phyloP scores from a whole-genome alignment of 495 filamentous ascomycete species.

The Oleoguttula mirabilis region DNA sequence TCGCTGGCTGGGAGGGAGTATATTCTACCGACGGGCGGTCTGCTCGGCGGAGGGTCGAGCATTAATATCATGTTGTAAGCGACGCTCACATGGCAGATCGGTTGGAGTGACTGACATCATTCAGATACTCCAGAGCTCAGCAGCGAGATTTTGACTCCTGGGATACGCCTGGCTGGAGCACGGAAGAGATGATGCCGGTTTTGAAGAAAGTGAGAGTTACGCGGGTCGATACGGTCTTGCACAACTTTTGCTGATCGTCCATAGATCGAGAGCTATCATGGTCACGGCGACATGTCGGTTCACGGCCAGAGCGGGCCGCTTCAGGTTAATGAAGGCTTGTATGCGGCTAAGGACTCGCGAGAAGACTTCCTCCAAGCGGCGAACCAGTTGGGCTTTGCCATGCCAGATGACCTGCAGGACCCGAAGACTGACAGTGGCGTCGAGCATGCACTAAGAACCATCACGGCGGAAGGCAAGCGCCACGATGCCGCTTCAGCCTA shows the following conservation, averaged over 20 bases:
- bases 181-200: not conserved
- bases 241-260: not conserved
- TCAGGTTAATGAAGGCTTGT: conserved; percentile 35
- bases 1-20: conserved; percentile 34
- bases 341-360: conserved; percentile 13
- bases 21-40: conserved; percentile 40
- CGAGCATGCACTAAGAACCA: conserved; percentile 16
- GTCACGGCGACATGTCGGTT: conserved; percentile 26
- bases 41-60: conserved; percentile 10
- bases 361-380: conserved; percentile 36
- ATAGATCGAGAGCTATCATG: conserved; percentile 38
- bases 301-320: conserved; percentile 43
- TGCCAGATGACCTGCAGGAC: conserved; percentile 31
- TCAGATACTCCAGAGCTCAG: not conserved
- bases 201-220: not conserved
- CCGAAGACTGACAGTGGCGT: conserved; percentile 13
- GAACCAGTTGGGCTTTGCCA: conserved; percentile 31
- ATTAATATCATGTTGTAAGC: not conserved
- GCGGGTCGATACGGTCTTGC: not conserved
- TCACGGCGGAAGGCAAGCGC: conserved; percentile 23
- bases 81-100: not conserved
- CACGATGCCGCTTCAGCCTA: conserved; percentile 29
- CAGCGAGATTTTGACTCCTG: not conserved
- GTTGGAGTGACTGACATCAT: not conserved
- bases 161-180: not conserved